Evolutionary conservation across 176 grass and related monocot species (phyloP).

Genomic region (Ampelocalamus luodianensis): DNA sequence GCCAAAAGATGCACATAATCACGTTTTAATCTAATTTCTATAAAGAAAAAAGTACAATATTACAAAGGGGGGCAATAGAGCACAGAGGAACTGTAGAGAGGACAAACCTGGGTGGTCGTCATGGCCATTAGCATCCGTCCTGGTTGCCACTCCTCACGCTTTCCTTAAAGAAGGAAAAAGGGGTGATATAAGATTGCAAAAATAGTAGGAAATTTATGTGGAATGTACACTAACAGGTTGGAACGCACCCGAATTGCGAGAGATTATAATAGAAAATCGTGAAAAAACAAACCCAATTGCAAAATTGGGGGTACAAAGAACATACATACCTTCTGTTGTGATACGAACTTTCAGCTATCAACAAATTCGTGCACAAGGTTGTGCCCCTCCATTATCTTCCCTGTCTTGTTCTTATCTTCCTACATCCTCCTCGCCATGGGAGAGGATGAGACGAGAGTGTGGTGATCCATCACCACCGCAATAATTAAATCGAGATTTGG

Average conservation of each 20-base stretch:
- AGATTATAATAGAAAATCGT: background rate
- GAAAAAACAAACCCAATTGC: background rate
- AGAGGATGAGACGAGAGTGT: conserved; percentile 14
- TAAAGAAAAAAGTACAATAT: background rate
- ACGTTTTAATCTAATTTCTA: background rate
- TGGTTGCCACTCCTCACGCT: conserved; percentile 5
- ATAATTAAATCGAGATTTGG: conserved; percentile 25
- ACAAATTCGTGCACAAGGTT: conserved; percentile 20
- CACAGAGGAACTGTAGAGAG: background rate
- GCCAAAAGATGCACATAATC: background rate
- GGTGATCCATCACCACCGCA: conserved; percentile 41
- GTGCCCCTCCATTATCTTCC: conserved; percentile 42
- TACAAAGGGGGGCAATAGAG: background rate
- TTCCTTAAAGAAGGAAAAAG: conserved; percentile 22
- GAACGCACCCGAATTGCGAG: background rate
- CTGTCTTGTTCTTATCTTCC: conserved; percentile 19
- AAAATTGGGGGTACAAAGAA: background rate
- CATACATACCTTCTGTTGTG: conserved; percentile 27
- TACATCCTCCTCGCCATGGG: conserved; percentile 28
- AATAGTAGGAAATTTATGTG: background rate
- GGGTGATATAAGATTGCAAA: background rate
- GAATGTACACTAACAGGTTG: background rate
- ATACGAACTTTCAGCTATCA: conserved; percentile 34
- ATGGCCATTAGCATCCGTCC: conserved; percentile 31
- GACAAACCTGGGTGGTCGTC: conserved; percentile 32